A percentile compares a stretch with the other conserved stretches of the same genome.
phyloP scores from a whole-genome alignment of 176 grass and related monocot species.

The Echinochloa phyllopogon region DNA sequence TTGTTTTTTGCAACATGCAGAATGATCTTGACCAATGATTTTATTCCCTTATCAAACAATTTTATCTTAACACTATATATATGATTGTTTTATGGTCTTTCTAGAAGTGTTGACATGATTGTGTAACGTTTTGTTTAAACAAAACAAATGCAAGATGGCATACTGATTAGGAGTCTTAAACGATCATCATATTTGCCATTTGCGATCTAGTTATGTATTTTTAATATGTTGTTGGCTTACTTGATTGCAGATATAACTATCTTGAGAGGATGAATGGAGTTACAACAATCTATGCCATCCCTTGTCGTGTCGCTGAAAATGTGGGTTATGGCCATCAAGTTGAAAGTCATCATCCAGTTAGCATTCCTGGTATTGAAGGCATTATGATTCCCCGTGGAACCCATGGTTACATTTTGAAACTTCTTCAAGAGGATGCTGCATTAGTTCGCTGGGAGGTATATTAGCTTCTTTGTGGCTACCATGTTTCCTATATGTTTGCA shows the following conservation, averaged over 20 bases:
- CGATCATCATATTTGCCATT: conserved; percentile 11
- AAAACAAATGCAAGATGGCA: not conserved
- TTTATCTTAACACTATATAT: not conserved
- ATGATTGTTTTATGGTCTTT: conserved; percentile 7
- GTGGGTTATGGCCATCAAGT: conserved; percentile 55
- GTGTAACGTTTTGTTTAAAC: not conserved
- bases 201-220: not conserved
- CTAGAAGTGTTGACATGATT: not conserved
- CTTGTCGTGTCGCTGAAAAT: conserved; percentile 45
- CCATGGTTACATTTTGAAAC: conserved; percentile 72
- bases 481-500: not conserved
- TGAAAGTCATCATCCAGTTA: conserved; percentile 62
- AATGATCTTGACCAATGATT: conserved; percentile 4
- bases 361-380: conserved; percentile 70
- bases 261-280: conserved; percentile 88
- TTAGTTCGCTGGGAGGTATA: conserved; percentile 92
- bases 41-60: not conserved
- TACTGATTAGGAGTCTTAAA: conserved; percentile 18
- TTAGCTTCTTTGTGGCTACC: not conserved
- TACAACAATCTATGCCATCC: conserved; percentile 66
- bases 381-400: conserved; percentile 70
- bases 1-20: not conserved
- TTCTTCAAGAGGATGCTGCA: conserved; percentile 61
- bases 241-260: conserved; percentile 77
- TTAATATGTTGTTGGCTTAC: conserved; percentile 20